Evolutionary conservation across 805 yeast genomes (phyloP), one percentile per base, ranked within the genome.

Genomic region (Lachancea cidri): DNA sequence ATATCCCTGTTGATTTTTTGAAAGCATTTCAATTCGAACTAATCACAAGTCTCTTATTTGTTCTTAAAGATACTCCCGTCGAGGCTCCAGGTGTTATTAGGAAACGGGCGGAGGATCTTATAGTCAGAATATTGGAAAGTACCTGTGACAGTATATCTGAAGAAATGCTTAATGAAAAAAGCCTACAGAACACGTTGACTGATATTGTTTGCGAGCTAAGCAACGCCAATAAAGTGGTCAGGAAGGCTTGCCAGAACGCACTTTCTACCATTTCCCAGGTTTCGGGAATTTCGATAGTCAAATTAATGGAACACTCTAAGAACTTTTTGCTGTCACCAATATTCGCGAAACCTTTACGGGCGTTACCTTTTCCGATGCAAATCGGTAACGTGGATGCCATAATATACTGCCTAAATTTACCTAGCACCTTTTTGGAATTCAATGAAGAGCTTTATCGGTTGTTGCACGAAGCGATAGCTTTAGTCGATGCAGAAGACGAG

Each of bases 401-500:
- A n/a, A 81, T 95, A 0, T 94, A 81, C 62, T 91, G 97, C 57
- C 67, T 93, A 43, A 79, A 83, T 1, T 69, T 91, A 36, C 93
- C 86, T 9, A 76, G 83, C 47, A 74, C 96, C 0, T 88, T 91
- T 51, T 67, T 91, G 49, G 81, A 82, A 7, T 91, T 87, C 58
- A 86, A 85, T 50, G 98, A 93, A 41, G 98, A 94, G 56, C 66
- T 93, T 44, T 84, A 82, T 44, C 69, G 99, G 39, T 68, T 94
- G 42, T 66, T 93, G 7, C 76, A 86, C 43, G 99, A 93, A 58
- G 96, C 97, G 0, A 70, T 91, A 42, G 96, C 96, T 0, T 67
- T 93, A 36, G 97, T 93, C 5, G 98, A 93, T 65, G 98, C 98
- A 0, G 98, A 93, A 43, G 99, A 93, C 60, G 97, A 91, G 53